A percentile compares a stretch with the other conserved stretches of the same genome.
These are phyloP conservation scores for Erythrophleum fordii DNA, from an alignment of 306 rosid genomes.

Conservation along the genomic window DNA sequence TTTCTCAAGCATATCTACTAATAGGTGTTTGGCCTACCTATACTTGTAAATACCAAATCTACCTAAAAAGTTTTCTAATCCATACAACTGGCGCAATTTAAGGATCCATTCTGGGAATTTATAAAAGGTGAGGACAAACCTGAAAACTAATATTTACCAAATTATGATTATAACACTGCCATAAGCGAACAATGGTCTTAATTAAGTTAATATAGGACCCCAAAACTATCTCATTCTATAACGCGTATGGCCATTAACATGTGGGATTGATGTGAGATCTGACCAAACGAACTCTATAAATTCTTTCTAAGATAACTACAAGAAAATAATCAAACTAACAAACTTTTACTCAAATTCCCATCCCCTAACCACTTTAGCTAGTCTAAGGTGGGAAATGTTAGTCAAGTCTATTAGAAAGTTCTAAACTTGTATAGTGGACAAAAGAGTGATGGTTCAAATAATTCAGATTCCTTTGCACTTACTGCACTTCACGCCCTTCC, in stretches of 20 bases:
- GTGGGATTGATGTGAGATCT: slow-evolving; percentile 26
- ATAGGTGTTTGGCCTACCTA: too few relatives aligned
- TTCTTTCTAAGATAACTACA: slow-evolving; percentile 9
- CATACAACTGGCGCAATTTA: slow-evolving; percentile 19
- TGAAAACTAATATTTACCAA: slow-evolving; percentile 25
- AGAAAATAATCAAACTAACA: not conserved
- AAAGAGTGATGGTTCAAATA: not conserved
- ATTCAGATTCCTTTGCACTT: not conserved
- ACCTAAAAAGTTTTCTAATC: not conserved
- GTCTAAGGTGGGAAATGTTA: not conserved
- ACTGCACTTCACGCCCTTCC: too few relatives aligned
- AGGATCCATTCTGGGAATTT: slow-evolving; percentile 17
- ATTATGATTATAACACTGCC: slow-evolving; percentile 27
- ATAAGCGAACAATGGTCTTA: too few relatives aligned
- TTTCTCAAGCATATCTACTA: too few relatives aligned
- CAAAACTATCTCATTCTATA: too few relatives aligned
- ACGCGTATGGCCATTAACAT: slow-evolving; percentile 12
- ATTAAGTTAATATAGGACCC: too few relatives aligned
- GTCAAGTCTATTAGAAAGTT: not conserved
- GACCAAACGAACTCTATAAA: slow-evolving; percentile 17
- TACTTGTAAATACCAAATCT: too few relatives aligned
- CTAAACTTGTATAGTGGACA: not conserved
- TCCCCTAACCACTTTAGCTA: not conserved
- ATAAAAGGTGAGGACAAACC: not conserved
- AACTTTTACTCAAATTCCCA: not conserved